Conservation (phyloP, 768 basidiomycete genomes). For the Lactifluus piperatus region DNA sequence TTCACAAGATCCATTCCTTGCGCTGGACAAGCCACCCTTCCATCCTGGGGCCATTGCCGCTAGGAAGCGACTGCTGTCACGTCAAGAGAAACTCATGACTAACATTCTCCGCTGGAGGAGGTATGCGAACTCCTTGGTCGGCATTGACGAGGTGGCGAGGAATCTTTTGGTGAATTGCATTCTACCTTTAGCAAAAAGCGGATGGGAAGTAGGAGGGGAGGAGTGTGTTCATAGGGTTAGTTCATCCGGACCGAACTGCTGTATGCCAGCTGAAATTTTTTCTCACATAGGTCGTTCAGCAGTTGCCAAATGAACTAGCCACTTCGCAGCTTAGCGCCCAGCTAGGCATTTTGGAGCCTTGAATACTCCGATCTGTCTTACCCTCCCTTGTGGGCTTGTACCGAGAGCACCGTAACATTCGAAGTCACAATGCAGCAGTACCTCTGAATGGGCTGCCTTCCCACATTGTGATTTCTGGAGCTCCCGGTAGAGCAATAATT, state of each 20-base stretch:
- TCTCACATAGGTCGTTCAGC: slow-evolving; percentile 6
- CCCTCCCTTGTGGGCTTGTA: slow-evolving; percentile 8
- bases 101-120: slow-evolving; percentile 75
- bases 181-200: slow-evolving; percentile 56
- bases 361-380: neutral
- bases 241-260: neutral
- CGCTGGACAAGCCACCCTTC: slow-evolving; percentile 42
- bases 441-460: slow-evolving; percentile 23
- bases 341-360: slow-evolving; percentile 6
- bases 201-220: slow-evolving; percentile 86
- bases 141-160: slow-evolving; percentile 44
- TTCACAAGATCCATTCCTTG: slow-evolving; percentile 42
- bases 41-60: slow-evolving; percentile 70
- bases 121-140: slow-evolving; percentile 52
- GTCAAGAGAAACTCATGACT: slow-evolving; percentile 60
- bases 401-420: slow-evolving; percentile 25
- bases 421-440: slow-evolving; percentile 33
- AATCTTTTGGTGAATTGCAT: slow-evolving; percentile 53
- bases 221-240: slow-evolving; percentile 52
- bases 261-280: neutral
- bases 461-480: slow-evolving; percentile 13
- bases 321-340: slow-evolving; percentile 19
- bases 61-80: slow-evolving; percentile 56
- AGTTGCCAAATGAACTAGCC: slow-evolving; percentile 12
- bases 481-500: slow-evolving; percentile 30